Evolutionary conservation across 257 asterid genomes (phyloP), one percentile per base, ranked within the genome.

Genomic region (Solanum gandarillasii): DNA sequence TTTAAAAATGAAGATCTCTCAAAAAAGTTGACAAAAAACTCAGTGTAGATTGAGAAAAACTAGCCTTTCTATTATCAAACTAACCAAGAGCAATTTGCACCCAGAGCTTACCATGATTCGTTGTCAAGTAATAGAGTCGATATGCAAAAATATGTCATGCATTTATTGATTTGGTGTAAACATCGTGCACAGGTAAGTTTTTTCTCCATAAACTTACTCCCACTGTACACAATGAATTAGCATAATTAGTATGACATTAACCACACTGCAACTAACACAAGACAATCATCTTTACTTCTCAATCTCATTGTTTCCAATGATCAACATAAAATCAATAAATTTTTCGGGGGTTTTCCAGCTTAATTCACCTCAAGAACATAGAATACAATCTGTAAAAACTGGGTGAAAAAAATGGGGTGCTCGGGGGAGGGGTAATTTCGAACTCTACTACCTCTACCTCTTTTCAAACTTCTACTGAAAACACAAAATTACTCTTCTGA

Each of bases 401-500:
- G 39, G 65, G 85, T 79, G 16, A 46, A 79, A 82, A 82, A 82
- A 82, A 48, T 5, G 18, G 68, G 70, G 85, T 81, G 85, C 68
- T 25, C 67, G 1, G 16, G 67, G 67, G 25, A 25, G 29, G 86
- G 86, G 43, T 29, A 20, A 29, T 82, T 48, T 82, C 43, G 43
- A 48, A 48, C 86, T 82, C 86, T 82, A 82, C 85, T 46, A 82
- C 43, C 41, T 82, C 70, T 82, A 82, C 71, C 39, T 48, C 29
- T 43, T 48, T 82, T 82, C 71, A 14, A 82, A 82, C 43, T 31
- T 48, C 86, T 46, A 82, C 70, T 82, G 18, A 2, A 21, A 48
- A 82, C 71, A 82, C 86, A 82, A 79, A 79, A 82, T 82, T 52
- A 52, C 86, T 82, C 86, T 82, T 82, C 86, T 18, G 86, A 82